Conservation (phyloP, 176 grass and related monocot genomes). For the Zea luxurians region DNA sequence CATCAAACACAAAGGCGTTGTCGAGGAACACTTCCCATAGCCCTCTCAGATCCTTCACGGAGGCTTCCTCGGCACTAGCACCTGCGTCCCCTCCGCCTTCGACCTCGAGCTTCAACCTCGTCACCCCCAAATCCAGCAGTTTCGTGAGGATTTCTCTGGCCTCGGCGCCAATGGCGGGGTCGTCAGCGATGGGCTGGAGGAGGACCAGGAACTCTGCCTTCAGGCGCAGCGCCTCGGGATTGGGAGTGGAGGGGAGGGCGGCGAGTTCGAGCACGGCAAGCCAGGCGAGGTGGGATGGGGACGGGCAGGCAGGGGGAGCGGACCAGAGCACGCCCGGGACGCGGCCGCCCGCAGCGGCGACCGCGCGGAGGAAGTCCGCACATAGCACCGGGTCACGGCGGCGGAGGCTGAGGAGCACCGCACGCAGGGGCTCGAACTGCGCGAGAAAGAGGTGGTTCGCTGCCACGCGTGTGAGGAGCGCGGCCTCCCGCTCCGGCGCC, state of each 20-base stretch:
- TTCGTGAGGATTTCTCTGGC: slow-evolving; percentile 42
- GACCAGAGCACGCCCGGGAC: slow-evolving; percentile 75
- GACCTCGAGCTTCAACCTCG: slow-evolving; percentile 58
- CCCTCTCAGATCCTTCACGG: slow-evolving; percentile 62
- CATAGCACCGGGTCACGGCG: slow-evolving; percentile 65
- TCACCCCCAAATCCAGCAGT: slow-evolving; percentile 66
- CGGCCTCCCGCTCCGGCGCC: slow-evolving; percentile 68
- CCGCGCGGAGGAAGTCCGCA: slow-evolving; percentile 54
- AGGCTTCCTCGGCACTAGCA: slow-evolving; percentile 2
- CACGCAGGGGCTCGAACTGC: slow-evolving; percentile 90
- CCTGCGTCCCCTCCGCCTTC: slow-evolving; percentile 11
- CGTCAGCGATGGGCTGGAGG: slow-evolving; percentile 55
- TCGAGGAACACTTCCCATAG: slow-evolving; percentile 60
- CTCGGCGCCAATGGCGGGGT: slow-evolving; percentile 39
- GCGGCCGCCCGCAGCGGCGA: slow-evolving; percentile 63
- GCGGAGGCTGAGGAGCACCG: slow-evolving; percentile 80
- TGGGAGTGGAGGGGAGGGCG: slow-evolving; percentile 40
- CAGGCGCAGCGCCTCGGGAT: slow-evolving; percentile 61
- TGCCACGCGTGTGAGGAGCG: slow-evolving; percentile 72
- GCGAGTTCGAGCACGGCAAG: slow-evolving; percentile 79
- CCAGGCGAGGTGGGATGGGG: slow-evolving; percentile 88
- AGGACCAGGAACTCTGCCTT: slow-evolving; percentile 79
- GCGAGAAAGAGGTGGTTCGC: slow-evolving; percentile 88
- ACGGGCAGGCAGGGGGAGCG: slow-evolving; percentile 50
- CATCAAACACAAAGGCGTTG: slow-evolving; percentile 67